A percentile compares a stretch with the other conserved stretches of the same genome.
Evolutionary conservation across 192 early-diverging fungal species (phyloP).

Genomic region (Coemansia sp.): DNA sequence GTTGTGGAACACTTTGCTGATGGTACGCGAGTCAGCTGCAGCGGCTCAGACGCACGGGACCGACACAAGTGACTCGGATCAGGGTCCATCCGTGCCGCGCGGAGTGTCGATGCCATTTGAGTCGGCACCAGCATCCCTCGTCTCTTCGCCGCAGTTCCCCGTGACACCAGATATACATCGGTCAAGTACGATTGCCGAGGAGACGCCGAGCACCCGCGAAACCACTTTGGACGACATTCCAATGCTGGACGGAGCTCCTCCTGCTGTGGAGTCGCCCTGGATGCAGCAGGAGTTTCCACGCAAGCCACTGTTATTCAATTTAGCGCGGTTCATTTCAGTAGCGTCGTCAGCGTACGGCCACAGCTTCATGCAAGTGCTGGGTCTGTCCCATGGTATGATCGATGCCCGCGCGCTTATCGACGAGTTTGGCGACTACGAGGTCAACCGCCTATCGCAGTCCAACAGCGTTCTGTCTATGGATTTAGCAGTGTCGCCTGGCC

Average conservation of each 20-base stretch:
- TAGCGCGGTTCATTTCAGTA: constrained; percentile 71
- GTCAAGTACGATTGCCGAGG: neutral
- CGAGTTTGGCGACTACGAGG: constrained; percentile 44
- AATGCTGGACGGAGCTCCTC: constrained; percentile 59
- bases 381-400: constrained; percentile 55
- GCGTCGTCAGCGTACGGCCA: constrained; percentile 75
- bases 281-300: constrained; percentile 48
- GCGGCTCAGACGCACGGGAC: constrained; percentile 16
- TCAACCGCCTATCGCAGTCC: constrained; percentile 19
- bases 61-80: constrained; percentile 11
- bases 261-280: constrained; percentile 6
- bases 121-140: constrained; percentile 49
- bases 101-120: constrained; percentile 29
- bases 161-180: constrained; percentile 18
- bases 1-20: constrained; percentile 29
- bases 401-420: constrained; percentile 53
- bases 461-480: constrained; percentile 34
- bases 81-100: neutral
- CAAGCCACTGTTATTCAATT: constrained; percentile 66
- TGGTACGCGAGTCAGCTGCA: constrained; percentile 35
- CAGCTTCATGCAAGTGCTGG: constrained; percentile 74
- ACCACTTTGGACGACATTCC: neutral
- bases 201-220: neutral
- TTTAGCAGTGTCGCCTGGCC: constrained; percentile 9
- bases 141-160: constrained; percentile 47